Evolutionary conservation across 306 rosid genomes (phyloP).

Genomic region (Aeschynomene evenia): DNA sequence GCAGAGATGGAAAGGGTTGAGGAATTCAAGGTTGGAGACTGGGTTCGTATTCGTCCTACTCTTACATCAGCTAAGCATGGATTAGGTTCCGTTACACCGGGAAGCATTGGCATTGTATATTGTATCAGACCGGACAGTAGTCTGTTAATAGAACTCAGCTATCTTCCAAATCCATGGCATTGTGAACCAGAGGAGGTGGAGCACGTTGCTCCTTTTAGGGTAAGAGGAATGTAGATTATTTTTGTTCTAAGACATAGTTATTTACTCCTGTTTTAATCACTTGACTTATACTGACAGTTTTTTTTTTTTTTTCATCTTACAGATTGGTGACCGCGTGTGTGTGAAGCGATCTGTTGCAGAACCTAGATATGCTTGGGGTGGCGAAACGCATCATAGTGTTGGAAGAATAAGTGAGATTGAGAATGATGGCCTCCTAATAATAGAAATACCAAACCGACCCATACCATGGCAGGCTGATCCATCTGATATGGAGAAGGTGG

Average conservation of each 20-base stretch:
- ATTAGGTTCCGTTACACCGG: constrained; percentile 95
- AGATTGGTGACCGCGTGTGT: constrained; percentile 93
- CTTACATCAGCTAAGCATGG: constrained; percentile 97
- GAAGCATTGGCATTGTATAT: constrained; percentile 97
- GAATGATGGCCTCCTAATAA: constrained; percentile 90
- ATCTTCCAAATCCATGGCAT: constrained; percentile 98
- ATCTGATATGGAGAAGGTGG: constrained; percentile 97
- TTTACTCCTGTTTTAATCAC: not conserved
- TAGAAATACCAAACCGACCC: constrained; percentile 91
- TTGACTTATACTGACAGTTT: constrained; percentile 15
- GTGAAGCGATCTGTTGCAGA: constrained; percentile 99
- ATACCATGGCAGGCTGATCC: constrained; percentile 99
- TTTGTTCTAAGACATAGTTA: not conserved
- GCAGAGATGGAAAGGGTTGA: constrained; percentile 99
- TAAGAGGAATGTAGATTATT: constrained; percentile 34
- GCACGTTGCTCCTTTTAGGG: constrained; percentile 86
- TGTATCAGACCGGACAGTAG: constrained; percentile 97
- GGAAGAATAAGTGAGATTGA: constrained; percentile 96
- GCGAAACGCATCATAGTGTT: constrained; percentile 97
- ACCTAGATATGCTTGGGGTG: constrained; percentile 99
- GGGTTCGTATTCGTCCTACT: constrained; percentile 98
- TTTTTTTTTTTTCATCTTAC: constrained; percentile 32
- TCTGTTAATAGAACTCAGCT: constrained; percentile 81
- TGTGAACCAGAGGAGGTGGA: constrained; percentile 99
- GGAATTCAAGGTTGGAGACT: constrained; percentile 96